phyloP scores from a whole-genome alignment of 2,329 filamentous ascomycete genomes.

The Fusarium robinianum region DNA sequence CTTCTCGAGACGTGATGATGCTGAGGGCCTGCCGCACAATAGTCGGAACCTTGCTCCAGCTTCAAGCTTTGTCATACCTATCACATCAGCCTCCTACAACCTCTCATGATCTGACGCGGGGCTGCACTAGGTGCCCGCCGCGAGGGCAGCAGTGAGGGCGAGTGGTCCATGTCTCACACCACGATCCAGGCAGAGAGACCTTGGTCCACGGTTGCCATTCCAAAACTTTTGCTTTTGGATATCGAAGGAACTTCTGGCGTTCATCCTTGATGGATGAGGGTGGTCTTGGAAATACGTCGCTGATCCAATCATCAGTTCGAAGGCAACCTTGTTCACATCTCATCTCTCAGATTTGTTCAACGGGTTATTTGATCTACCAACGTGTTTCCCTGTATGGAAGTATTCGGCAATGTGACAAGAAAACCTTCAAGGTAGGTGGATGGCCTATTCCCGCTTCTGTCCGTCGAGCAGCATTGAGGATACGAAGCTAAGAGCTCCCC shows the following conservation, averaged over 20 bases:
- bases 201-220: neutral
- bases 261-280: neutral
- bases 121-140: too few species aligned
- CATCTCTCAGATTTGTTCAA: neutral
- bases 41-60: conserved; percentile 5
- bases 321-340: conserved; percentile 12
- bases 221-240: neutral
- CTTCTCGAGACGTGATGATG: neutral
- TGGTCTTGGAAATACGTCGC: neutral
- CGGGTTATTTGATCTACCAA: neutral
- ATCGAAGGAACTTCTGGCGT: neutral
- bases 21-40: neutral
- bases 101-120: neutral
- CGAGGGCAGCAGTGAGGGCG: neutral
- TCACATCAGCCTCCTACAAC: neutral
- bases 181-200: neutral
- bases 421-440: neutral
- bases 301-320: neutral
- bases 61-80: conserved; percentile 3
- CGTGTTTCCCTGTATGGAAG: conserved; percentile 1
- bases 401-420: conserved; percentile 2
- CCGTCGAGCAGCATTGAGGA: conserved; percentile 12
- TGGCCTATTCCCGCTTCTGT: conserved; percentile 11
- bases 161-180: neutral
- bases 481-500: conserved; percentile 15